Conservation (phyloP, 2,329 filamentous ascomycete genomes). For the Grosmannia serpens region DNA sequence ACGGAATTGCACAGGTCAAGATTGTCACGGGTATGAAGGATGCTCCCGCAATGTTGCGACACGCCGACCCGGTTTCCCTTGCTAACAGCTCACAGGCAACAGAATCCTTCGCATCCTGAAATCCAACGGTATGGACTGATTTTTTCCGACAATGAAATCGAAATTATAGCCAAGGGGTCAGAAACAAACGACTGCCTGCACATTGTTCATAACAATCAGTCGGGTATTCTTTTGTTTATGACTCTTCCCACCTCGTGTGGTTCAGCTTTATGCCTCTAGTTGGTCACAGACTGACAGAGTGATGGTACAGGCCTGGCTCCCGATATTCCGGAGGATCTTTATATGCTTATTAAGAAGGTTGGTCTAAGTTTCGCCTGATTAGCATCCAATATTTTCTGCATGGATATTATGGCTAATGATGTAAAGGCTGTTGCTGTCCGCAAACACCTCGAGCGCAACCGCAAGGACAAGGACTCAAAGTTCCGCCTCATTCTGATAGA, state of each 20-base stretch:
- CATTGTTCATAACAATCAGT: background rate
- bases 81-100: conserved; percentile 59
- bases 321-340: conserved; percentile 98
- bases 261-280: conserved; percentile 60
- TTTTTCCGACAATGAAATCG: background rate
- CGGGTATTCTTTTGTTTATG: background rate
- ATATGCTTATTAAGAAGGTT: conserved; percentile 99
- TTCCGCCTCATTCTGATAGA: conserved; percentile 99
- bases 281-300: conserved; percentile 88
- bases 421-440: conserved; percentile 84
- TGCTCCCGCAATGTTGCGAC: background rate
- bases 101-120: conserved; percentile 99
- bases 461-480: conserved; percentile 99
- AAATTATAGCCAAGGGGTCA: background rate
- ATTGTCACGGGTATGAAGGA: conserved; percentile 73
- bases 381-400: background rate
- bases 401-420: background rate
- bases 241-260: background rate
- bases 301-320: conserved; percentile 93
- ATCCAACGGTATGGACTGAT: conserved; percentile 73
- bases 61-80: background rate
- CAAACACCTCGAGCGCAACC: conserved; percentile 99
- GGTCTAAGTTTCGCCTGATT: background rate
- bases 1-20: conserved; percentile 97
- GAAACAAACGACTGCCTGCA: background rate